phyloP scores from a whole-genome alignment of 345 rosid genomes.

The Melaleuca alternifolia region DNA sequence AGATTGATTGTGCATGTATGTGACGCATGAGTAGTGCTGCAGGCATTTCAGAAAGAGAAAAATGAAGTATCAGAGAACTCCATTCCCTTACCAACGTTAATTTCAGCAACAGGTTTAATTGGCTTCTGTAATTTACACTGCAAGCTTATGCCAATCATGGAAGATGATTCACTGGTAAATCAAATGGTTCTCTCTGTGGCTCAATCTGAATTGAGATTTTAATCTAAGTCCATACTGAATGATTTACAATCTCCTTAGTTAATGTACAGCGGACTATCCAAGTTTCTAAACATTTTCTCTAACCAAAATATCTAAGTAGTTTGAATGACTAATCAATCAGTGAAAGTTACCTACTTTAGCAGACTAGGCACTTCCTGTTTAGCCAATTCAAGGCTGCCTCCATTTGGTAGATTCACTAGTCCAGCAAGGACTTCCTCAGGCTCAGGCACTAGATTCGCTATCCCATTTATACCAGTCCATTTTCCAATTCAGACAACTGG shows the following conservation, averaged over 20 bases:
- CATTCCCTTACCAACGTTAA: background rate
- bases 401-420: background rate
- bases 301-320: background rate
- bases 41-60: background rate
- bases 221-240: background rate
- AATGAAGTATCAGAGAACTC: background rate
- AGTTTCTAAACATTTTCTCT: background rate
- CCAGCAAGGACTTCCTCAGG: background rate
- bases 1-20: background rate
- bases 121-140: background rate
- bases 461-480: background rate
- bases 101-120: background rate
- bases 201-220: background rate
- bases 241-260: background rate
- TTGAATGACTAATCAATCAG: background rate
- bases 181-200: background rate
- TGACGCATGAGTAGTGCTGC: background rate
- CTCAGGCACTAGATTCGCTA: background rate
- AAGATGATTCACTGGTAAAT: background rate
- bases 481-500: background rate
- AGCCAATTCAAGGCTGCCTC: background rate
- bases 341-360: background rate
- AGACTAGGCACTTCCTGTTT: background rate
- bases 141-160: background rate
- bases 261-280: background rate